Conservation (phyloP, 2,329 filamentous ascomycete species). For the Chrysosporium keratinophilum region DNA sequence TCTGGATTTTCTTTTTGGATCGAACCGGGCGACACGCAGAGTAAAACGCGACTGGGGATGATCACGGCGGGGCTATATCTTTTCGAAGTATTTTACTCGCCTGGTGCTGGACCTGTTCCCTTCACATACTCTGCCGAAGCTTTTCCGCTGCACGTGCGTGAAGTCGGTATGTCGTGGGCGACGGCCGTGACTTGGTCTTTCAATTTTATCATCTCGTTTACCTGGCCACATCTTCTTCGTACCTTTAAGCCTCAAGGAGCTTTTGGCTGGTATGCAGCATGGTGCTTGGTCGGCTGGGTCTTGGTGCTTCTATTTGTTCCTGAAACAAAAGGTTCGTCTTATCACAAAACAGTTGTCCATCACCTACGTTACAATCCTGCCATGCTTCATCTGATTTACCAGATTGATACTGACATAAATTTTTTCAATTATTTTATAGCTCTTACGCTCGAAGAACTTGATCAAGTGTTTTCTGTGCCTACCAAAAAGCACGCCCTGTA, state of each 20-base stretch:
- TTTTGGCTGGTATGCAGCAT: conserved; percentile 48
- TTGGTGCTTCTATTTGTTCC: conserved; percentile 44
- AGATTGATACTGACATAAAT: conserved; percentile 3
- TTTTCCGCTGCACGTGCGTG: conserved; percentile 51
- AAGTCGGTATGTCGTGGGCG: conserved; percentile 52
- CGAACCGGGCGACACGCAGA: conserved; percentile 23
- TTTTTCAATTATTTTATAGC: conserved; percentile 14
- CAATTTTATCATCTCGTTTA: conserved; percentile 45
- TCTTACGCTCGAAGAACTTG: conserved; percentile 39
- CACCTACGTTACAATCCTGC: conserved; percentile 7
- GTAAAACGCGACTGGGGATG: conserved; percentile 31
- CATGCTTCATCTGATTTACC: too few relatives aligned
- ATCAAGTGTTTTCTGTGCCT: conserved; percentile 46
- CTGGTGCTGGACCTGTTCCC: conserved; percentile 52
- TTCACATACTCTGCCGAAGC: conserved; percentile 57
- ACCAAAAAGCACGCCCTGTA: conserved; percentile 36
- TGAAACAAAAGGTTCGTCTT: conserved; percentile 36
- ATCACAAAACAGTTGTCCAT: not conserved
- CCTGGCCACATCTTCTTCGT: conserved; percentile 41
- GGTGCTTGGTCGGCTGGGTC: conserved; percentile 46
- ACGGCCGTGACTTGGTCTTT: conserved; percentile 49
- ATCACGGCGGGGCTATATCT: conserved; percentile 37
- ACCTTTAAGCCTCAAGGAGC: conserved; percentile 45
- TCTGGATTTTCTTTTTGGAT: conserved; percentile 45
- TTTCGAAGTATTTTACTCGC: conserved; percentile 44